Evolutionary conservation across 1,284 basidiomycete genomes (phyloP).

Genomic region (Cutaneotrichosporon arboriforme): DNA sequence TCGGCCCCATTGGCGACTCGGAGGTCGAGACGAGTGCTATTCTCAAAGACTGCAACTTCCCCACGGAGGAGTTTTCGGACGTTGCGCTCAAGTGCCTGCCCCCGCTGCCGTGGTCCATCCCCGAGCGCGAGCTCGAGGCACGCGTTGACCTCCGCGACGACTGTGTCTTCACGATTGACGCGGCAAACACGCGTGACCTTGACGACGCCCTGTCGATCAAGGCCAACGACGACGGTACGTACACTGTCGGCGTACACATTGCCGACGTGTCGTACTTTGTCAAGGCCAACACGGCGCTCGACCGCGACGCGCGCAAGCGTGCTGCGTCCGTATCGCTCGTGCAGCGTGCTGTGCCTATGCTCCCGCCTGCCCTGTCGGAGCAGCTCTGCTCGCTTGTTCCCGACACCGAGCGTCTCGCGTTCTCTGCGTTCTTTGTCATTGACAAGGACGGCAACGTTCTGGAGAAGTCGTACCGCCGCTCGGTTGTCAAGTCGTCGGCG

Average conservation of each 20-base stretch:
- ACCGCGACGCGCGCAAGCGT: constrained; percentile 94
- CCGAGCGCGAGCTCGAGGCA: constrained; percentile 79
- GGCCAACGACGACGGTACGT: constrained; percentile 80
- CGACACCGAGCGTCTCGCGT: constrained; percentile 79
- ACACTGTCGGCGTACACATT: constrained; percentile 87
- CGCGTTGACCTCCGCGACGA: constrained; percentile 81
- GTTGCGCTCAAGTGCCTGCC: constrained; percentile 94
- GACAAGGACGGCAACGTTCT: constrained; percentile 73
- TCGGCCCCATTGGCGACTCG: constrained; percentile 96
- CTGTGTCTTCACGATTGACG: constrained; percentile 90
- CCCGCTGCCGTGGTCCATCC: constrained; percentile 76
- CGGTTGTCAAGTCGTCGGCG: constrained; percentile 74
- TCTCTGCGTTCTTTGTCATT: constrained; percentile 82
- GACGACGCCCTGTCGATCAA: constrained; percentile 92
- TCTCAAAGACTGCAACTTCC: constrained; percentile 97
- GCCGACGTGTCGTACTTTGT: constrained; percentile 96
- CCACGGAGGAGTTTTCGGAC: constrained; percentile 85
- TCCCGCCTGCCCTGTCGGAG: constrained; percentile 84
- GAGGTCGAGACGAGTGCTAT: constrained; percentile 97
- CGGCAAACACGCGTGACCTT: constrained; percentile 79
- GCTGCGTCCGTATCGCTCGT: constrained; percentile 96
- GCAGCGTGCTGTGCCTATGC: constrained; percentile 92
- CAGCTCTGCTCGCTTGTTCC: constrained; percentile 87
- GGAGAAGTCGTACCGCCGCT: constrained; percentile 88
- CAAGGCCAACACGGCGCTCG: constrained; percentile 90